Conservation (phyloP, 2,329 filamentous ascomycete genomes). For the Fusarium neocosmosporiellum region DNA sequence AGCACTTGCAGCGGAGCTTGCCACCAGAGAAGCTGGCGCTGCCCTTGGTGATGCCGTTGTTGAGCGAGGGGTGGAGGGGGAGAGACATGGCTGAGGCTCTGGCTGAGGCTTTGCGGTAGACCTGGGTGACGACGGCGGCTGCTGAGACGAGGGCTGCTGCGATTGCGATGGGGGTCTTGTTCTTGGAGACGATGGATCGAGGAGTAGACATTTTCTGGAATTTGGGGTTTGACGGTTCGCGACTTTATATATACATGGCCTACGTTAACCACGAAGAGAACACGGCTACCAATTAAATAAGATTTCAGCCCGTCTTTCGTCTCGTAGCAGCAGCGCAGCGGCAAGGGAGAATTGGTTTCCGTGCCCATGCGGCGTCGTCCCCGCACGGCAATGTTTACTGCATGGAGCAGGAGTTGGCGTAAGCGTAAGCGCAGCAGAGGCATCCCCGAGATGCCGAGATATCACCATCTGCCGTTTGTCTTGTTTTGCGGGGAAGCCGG, state of each 20-base stretch:
- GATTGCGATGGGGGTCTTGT: conserved; percentile 33
- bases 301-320: not conserved
- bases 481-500: conserved; percentile 32
- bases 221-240: not conserved
- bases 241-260: not conserved
- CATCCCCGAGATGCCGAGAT: conserved; percentile 43
- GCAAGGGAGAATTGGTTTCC: not conserved
- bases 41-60: conserved; percentile 70
- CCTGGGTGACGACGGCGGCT: conserved; percentile 32
- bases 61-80: conserved; percentile 69
- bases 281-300: conserved; percentile 14
- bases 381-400: conserved; percentile 24
- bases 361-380: not conserved
- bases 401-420: conserved; percentile 17
- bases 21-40: conserved; percentile 66
- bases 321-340: not conserved
- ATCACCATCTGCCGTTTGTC: conserved; percentile 32
- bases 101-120: conserved; percentile 23
- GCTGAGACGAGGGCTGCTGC: conserved; percentile 39
- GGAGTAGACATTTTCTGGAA: conserved; percentile 23
- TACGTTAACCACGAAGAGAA: not conserved
- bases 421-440: conserved; percentile 6
- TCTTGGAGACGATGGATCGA: conserved; percentile 30
- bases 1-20: conserved; percentile 71
- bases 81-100: conserved; percentile 33